A percentile compares a stretch with the other conserved stretches of the same genome.
Conservation (phyloP, 805 yeast genomes). For the Saccharomycopsis lassenensis region DNA sequence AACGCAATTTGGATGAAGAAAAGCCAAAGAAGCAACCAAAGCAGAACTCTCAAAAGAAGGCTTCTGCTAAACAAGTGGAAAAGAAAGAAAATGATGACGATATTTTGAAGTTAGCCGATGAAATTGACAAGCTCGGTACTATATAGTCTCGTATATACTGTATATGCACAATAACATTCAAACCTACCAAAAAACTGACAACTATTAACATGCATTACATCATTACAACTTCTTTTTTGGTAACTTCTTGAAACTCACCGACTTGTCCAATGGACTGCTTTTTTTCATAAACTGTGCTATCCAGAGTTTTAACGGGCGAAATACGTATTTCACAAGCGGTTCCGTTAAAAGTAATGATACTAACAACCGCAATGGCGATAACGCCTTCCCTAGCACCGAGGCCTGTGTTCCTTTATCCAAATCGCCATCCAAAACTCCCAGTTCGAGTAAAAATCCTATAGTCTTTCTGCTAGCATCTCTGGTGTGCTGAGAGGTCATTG, state of each 20-base stretch:
- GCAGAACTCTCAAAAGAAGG: background rate
- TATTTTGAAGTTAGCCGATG: too few relatives aligned
- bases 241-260: slow-evolving; percentile 9
- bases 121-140: too few relatives aligned
- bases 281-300: background rate
- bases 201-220: background rate
- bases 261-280: background rate
- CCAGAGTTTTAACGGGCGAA: slow-evolving; percentile 6
- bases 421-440: slow-evolving; percentile 1
- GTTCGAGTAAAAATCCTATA: slow-evolving; percentile 3
- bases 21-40: slow-evolving; percentile 12
- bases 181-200: too few relatives aligned
- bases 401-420: slow-evolving; percentile 11
- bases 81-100: background rate
- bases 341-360: slow-evolving; percentile 5
- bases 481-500: too few relatives aligned
- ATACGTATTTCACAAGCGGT: background rate
- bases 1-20: too few relatives aligned
- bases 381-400: slow-evolving; percentile 3
- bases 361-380: slow-evolving; percentile 9
- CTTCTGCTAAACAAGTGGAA: background rate
- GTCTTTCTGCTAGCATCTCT: background rate
- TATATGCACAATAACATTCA: too few relatives aligned
- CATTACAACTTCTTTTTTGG: slow-evolving; percentile 9
- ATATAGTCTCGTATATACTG: too few relatives aligned